A percentile compares a stretch with the other conserved stretches of the same genome.
Evolutionary conservation across 495 filamentous ascomycete genomes (phyloP).

Genomic region (Hyaloscypha hepaticicola): DNA sequence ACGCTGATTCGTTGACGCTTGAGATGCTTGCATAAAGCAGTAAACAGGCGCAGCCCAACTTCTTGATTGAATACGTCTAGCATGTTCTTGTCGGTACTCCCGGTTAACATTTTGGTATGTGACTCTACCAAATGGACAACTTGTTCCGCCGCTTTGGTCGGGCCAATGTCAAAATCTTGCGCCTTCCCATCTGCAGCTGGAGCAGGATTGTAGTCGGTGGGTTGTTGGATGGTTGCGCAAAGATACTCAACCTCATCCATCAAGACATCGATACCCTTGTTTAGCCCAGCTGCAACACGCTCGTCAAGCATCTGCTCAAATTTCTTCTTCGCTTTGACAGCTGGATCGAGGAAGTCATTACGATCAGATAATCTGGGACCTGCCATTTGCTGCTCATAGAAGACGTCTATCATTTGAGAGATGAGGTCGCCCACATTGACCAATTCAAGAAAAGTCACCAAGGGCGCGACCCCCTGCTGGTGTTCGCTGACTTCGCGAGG

Average conservation of each 20-base stretch:
- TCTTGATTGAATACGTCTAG: slow-evolving; percentile 99
- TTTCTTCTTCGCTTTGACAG: slow-evolving; percentile 90
- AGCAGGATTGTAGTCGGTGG: slow-evolving; percentile 85
- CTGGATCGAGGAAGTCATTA: slow-evolving; percentile 91
- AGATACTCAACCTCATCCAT: slow-evolving; percentile 98
- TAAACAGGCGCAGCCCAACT: slow-evolving; percentile 89
- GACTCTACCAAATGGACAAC: slow-evolving; percentile 82
- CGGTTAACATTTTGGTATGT: slow-evolving; percentile 87
- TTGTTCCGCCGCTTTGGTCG: slow-evolving; percentile 71
- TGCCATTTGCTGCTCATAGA: slow-evolving; percentile 93
- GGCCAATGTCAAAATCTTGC: slow-evolving; percentile 66
- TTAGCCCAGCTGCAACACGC: slow-evolving; percentile 90
- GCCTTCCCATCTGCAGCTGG: slow-evolving; percentile 39
- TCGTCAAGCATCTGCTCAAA: slow-evolving; percentile 99
- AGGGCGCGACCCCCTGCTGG: slow-evolving; percentile 72
- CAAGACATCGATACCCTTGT: slow-evolving; percentile 95
- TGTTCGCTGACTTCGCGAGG: slow-evolving; percentile 81
- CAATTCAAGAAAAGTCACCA: slow-evolving; percentile 94
- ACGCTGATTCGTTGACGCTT: slow-evolving; percentile 92
- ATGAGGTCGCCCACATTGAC: slow-evolving; percentile 99
- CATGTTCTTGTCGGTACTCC: slow-evolving; percentile 94
- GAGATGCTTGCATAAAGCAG: slow-evolving; percentile 90
- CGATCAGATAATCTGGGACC: slow-evolving; percentile 79
- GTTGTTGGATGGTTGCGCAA: slow-evolving; percentile 80
- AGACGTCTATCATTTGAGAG: slow-evolving; percentile 98